phyloP scores from a whole-genome alignment of 2,329 filamentous ascomycete genomes.

The Hypoxylon sp. region DNA sequence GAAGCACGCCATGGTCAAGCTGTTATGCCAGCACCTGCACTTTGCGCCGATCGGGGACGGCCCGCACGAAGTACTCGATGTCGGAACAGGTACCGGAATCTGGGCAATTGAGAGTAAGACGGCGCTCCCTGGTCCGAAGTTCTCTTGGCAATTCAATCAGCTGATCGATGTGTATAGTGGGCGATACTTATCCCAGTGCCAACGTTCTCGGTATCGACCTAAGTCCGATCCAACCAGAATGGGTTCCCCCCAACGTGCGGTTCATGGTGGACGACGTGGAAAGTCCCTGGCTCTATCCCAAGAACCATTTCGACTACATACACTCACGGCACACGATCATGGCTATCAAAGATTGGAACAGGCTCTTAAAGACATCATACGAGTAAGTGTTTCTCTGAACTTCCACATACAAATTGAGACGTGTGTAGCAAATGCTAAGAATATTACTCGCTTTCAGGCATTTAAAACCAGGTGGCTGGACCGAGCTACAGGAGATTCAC shows the following conservation, averaged over 20 bases:
- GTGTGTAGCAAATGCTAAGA: slow-evolving; percentile 9
- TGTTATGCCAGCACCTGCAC: slow-evolving; percentile 42
- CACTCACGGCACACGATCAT: slow-evolving; percentile 65
- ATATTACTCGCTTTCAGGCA: slow-evolving; percentile 48
- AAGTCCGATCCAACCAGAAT: slow-evolving; percentile 50
- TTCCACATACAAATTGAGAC: not conserved
- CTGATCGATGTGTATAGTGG: slow-evolving; percentile 38
- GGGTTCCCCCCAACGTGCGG: slow-evolving; percentile 51
- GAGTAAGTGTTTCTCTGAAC: slow-evolving; percentile 54
- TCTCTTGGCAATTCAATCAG: not conserved
- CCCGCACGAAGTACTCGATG: slow-evolving; percentile 34
- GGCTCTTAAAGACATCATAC: slow-evolving; percentile 55
- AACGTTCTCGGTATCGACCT: slow-evolving; percentile 52
- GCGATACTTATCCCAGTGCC: slow-evolving; percentile 50
- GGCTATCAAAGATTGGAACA: slow-evolving; percentile 64
- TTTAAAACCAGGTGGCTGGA: slow-evolving; percentile 62
- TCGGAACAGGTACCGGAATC: slow-evolving; percentile 50
- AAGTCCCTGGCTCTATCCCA: slow-evolving; percentile 61
- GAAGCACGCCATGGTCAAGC: slow-evolving; percentile 39
- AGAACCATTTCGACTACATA: slow-evolving; percentile 66
- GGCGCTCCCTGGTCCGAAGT: slow-evolving; percentile 12
- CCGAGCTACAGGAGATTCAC: slow-evolving; percentile 63
- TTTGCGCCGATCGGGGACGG: slow-evolving; percentile 35
- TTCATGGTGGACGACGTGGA: slow-evolving; percentile 65
- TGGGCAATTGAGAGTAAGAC: slow-evolving; percentile 43